A percentile compares a stretch with the other conserved stretches of the same genome.
Evolutionary conservation across 2,329 filamentous ascomycete species (phyloP).

Genomic region (Tolypocladium paradoxum): DNA sequence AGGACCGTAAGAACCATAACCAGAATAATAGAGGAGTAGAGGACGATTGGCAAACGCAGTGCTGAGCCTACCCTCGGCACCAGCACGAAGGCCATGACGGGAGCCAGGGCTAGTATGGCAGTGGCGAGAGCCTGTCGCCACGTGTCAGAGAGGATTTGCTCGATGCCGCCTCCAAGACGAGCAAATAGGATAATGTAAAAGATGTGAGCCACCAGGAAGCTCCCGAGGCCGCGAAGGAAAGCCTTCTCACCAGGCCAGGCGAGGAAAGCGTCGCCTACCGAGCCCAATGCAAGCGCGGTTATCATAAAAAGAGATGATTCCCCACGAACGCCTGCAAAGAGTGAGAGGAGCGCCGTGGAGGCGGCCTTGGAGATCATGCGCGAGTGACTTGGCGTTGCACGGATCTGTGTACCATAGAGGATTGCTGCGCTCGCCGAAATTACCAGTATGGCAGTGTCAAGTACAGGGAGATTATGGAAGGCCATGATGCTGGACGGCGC

Average conservation of each 20-base stretch:
- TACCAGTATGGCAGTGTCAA: slow-evolving; percentile 1
- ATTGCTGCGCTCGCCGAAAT: slow-evolving; percentile 6
- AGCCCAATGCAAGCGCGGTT: slow-evolving; percentile 17
- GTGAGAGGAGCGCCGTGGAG: slow-evolving; percentile 19
- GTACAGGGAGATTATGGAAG: background rate
- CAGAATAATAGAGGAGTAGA: slow-evolving; percentile 20
- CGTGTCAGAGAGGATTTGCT: slow-evolving; percentile 2
- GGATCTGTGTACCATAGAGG: slow-evolving; percentile 9
- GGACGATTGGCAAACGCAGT: slow-evolving; percentile 17
- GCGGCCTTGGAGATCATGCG: slow-evolving; percentile 20
- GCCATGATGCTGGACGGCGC: background rate
- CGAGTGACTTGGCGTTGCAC: slow-evolving; percentile 10
- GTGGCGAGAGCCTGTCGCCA: slow-evolving; percentile 8
- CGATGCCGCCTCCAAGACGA: slow-evolving; percentile 3
- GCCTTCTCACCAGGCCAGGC: slow-evolving; percentile 20
- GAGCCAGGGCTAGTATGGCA: slow-evolving; percentile 11
- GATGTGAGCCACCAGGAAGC: slow-evolving; percentile 22
- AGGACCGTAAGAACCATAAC: slow-evolving; percentile 20
- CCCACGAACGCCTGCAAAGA: slow-evolving; percentile 6
- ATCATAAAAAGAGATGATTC: slow-evolving; percentile 11
- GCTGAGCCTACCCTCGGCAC: slow-evolving; percentile 13
- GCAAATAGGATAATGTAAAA: slow-evolving; percentile 21
- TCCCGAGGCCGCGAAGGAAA: slow-evolving; percentile 21
- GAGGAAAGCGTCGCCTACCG: slow-evolving; percentile 24
- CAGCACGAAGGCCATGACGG: slow-evolving; percentile 15